Conservation (phyloP, 1,284 basidiomycete genomes). For the Leccinum proliferum region DNA sequence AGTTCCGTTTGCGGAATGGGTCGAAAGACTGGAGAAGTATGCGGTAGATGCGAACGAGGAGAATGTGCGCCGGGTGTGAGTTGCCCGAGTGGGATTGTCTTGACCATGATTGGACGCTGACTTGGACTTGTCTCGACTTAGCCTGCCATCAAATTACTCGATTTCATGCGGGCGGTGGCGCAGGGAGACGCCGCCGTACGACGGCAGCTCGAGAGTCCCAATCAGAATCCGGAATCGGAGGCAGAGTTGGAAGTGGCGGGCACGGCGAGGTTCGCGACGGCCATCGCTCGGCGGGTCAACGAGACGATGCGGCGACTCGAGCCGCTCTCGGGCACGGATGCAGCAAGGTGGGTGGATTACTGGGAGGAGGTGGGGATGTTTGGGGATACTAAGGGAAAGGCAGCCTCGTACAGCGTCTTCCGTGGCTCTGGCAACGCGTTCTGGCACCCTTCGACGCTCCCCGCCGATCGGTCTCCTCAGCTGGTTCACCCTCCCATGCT, state of each 20-base stretch:
- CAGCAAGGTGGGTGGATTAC: slow-evolving; percentile 14
- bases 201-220: neutral
- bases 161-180: slow-evolving; percentile 8
- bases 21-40: slow-evolving; percentile 15
- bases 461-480: too few relatives aligned
- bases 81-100: neutral
- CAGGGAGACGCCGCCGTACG: slow-evolving; percentile 4
- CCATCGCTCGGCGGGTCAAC: slow-evolving; percentile 10
- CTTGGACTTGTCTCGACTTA: slow-evolving; percentile 1
- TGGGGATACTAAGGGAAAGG: neutral
- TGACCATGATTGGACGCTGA: neutral
- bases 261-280: slow-evolving; percentile 9
- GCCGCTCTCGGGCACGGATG: slow-evolving; percentile 13
- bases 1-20: slow-evolving; percentile 23
- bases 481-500: too few relatives aligned
- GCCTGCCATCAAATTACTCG: slow-evolving; percentile 20
- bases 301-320: slow-evolving; percentile 16
- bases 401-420: too few relatives aligned
- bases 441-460: too few relatives aligned
- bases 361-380: neutral
- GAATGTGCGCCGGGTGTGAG: slow-evolving; percentile 13
- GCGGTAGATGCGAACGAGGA: slow-evolving; percentile 9
- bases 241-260: slow-evolving; percentile 4
- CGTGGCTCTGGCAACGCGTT: too few relatives aligned
- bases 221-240: neutral